A percentile compares a stretch with the other conserved stretches of the same genome.
Conservation (phyloP, 2,329 filamentous ascomycete species). For the Macrophomina tecta region DNA sequence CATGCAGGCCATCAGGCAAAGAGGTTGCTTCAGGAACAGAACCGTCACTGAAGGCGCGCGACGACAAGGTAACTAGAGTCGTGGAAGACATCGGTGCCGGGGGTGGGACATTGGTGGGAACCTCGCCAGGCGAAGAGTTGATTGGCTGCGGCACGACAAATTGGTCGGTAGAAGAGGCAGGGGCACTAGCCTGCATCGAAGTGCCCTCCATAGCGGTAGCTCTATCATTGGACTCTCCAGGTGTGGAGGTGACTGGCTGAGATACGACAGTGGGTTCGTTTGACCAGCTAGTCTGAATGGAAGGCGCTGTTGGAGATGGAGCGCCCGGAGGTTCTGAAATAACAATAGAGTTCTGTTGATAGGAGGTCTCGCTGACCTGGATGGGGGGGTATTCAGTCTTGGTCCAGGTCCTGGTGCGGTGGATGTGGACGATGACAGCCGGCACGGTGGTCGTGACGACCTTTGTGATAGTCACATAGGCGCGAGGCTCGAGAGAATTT, state of each 20-base stretch:
- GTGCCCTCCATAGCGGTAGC: neutral
- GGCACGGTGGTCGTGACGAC: slow-evolving; percentile 19
- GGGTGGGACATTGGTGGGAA: too few relatives aligned
- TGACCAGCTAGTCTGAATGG: too few relatives aligned
- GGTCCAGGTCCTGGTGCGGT: slow-evolving; percentile 6
- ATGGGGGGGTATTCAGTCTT: neutral
- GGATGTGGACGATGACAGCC: slow-evolving; percentile 19
- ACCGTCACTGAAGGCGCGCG: neutral
- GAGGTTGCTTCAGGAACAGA: neutral
- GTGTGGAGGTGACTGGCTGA: neutral
- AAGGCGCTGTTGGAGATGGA: too few relatives aligned
- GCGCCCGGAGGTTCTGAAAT: neutral
- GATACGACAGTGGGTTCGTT: neutral
- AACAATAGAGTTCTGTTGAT: neutral
- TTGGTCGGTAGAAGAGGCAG: neutral
- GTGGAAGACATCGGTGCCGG: neutral
- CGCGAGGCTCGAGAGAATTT: slow-evolving; percentile 12
- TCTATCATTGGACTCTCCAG: neutral
- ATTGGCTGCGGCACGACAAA: neutral
- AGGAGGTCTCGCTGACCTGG: neutral
- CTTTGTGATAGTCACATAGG: slow-evolving; percentile 11
- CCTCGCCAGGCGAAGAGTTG: neutral
- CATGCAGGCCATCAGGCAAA: neutral
- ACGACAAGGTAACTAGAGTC: neutral
- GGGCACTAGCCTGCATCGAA: neutral